Percentiles rank a stretch among this genome's conserved stretches.
phyloP scores from a whole-genome alignment of 2,329 filamentous ascomycete genomes.

The Colletotrichum navitas region DNA sequence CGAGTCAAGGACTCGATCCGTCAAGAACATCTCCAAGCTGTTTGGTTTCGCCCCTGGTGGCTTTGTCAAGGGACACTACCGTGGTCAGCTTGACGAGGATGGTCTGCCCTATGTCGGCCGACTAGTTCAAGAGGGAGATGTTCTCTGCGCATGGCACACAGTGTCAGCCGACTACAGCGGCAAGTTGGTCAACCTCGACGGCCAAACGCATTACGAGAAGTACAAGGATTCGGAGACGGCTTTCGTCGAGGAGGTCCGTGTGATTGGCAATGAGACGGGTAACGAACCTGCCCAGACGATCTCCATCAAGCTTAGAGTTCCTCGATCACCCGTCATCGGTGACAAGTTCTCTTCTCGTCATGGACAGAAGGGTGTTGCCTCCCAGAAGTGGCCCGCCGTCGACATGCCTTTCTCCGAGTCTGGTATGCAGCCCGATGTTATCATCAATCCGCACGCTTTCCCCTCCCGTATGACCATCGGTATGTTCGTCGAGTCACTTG shows the following conservation, averaged over 20 bases:
- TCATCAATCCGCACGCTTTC: slow-evolving; percentile 99
- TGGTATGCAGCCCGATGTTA: slow-evolving; percentile 96
- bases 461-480: slow-evolving; percentile 99
- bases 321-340: slow-evolving; percentile 91
- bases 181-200: slow-evolving; percentile 86
- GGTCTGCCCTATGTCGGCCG: slow-evolving; percentile 86
- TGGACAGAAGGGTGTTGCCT: slow-evolving; percentile 97
- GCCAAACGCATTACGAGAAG: slow-evolving; percentile 87
- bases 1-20: slow-evolving; percentile 75
- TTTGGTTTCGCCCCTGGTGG: slow-evolving; percentile 91
- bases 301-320: slow-evolving; percentile 92
- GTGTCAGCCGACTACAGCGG: slow-evolving; percentile 85
- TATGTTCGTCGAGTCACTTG: slow-evolving; percentile 98
- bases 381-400: slow-evolving; percentile 92
- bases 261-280: slow-evolving; percentile 88
- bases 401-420: slow-evolving; percentile 98
- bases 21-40: slow-evolving; percentile 80
- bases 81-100: slow-evolving; percentile 84
- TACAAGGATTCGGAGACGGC: slow-evolving; percentile 94
- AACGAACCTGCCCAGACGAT: slow-evolving; percentile 87
- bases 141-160: slow-evolving; percentile 90
- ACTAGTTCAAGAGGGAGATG: slow-evolving; percentile 82
- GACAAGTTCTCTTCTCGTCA: slow-evolving; percentile 99
- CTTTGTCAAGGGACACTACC: slow-evolving; percentile 77
- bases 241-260: slow-evolving; percentile 91